Evolutionary conservation across 805 yeast genomes (phyloP).

Genomic region (Ogataea paradorogensis): DNA sequence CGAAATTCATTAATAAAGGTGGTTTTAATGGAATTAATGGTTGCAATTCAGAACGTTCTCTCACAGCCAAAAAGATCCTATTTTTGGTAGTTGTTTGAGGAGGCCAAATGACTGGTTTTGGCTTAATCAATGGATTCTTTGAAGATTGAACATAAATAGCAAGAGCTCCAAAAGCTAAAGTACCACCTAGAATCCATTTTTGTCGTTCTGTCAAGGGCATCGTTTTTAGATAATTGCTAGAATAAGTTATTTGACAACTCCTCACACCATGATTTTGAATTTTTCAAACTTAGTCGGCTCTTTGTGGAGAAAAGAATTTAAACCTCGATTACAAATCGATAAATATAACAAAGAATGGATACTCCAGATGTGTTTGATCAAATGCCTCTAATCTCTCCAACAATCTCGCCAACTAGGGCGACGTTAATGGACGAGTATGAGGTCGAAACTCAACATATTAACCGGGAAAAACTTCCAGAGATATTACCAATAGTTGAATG

Average conservation of each 20-base stretch:
- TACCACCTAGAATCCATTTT: slow-evolving; percentile 31
- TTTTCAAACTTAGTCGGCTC: slow-evolving; percentile 2
- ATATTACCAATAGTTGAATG: slow-evolving; percentile 76
- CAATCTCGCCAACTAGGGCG: slow-evolving; percentile 31
- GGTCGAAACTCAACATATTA: slow-evolving; percentile 15
- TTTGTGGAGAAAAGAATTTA: background rate
- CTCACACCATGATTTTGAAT: slow-evolving; percentile 1
- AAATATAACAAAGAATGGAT: background rate
- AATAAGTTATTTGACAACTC: background rate
- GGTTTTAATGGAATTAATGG: slow-evolving; percentile 48
- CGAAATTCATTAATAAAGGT: slow-evolving; percentile 72
- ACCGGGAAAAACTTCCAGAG: slow-evolving; percentile 45
- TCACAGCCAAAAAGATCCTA: slow-evolving; percentile 50
- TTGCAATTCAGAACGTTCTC: slow-evolving; percentile 58
- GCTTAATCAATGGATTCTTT: slow-evolving; percentile 28
- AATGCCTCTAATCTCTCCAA: slow-evolving; percentile 42
- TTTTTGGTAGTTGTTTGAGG: slow-evolving; percentile 33
- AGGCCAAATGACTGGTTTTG: slow-evolving; percentile 35
- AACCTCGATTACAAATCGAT: background rate
- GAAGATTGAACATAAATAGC: slow-evolving; percentile 29
- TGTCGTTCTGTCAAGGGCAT: slow-evolving; percentile 28
- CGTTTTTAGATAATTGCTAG: slow-evolving; percentile 1
- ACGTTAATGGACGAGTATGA: slow-evolving; percentile 7
- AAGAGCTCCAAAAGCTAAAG: slow-evolving; percentile 24
- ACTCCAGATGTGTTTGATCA: slow-evolving; percentile 30